Evolutionary conservation across 1,284 basidiomycete species (phyloP), one percentile per base, ranked within the genome.

Genomic region (Sphaerobolus stellatus): DNA sequence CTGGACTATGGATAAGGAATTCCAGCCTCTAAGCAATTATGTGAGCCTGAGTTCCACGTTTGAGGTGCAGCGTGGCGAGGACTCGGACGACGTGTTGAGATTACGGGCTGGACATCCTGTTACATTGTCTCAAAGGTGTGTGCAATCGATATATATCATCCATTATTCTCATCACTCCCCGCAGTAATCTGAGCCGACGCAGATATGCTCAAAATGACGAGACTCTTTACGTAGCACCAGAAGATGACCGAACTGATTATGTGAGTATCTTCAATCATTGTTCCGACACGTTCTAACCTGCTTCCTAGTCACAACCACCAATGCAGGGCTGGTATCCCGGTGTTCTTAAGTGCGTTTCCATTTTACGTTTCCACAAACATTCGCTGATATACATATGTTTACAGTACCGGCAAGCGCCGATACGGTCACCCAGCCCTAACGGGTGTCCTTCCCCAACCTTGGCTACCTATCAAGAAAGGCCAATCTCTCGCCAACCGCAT

Each of bases 201-300:
- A 77, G 93, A 58, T 96, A 96, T 66, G 90, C 90, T 1, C 86
- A 93, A 65, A 94, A 95, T 66, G 94, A 97, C 64, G 95, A 97
- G 61, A 95, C 92, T 2, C 70, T 98, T 28, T 98, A 98, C 66
- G 92, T 97, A 34, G 95, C 92, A 4, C 92, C 92, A 0, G 89
- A 92, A 64, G 92, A 95, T 65, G 85, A 90, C 57, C 78, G 88
- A 30, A 97, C 94, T 13, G 92, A 97, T 72, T 97, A 94, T 69
- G 89, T 90, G 61, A 58, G 84, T 65, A 6, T 46, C 45, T 41
- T 52, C 50, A 34, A 38, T 4, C 38, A 46, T 56, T 59, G 29
- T 60, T 22, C 11, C 22, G 20, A 9, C n/a, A 31, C n/a, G 20
- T 43, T 14, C 7, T 20, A 18, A 43, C 20, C 41, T 54, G 14